These are phyloP conservation scores for Saccharomyces cerevisiae DNA, from an alignment of 805 yeast genomes.

Conservation along the genomic window DNA sequence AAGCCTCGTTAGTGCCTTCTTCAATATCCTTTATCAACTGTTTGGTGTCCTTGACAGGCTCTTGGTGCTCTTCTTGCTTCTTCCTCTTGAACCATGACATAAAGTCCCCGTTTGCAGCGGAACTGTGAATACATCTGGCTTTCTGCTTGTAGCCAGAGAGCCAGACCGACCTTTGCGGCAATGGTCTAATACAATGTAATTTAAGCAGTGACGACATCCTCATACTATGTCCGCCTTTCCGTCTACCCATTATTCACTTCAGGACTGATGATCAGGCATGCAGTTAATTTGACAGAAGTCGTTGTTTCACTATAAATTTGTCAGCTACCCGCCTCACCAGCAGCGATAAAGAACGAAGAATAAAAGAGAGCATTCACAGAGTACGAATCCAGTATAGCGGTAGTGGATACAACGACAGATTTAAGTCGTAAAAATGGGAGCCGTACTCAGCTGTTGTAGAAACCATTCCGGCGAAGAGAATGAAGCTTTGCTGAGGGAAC, in stretches of 20 bases:
- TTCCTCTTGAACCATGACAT: conserved; percentile 35
- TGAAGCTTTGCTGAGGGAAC: conserved; percentile 23
- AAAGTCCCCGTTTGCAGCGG: conserved; percentile 24
- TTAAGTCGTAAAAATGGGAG: conserved; percentile 19
- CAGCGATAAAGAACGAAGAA: not conserved
- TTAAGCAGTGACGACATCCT: not conserved
- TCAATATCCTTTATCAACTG: conserved; percentile 33
- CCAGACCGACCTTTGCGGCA: not conserved
- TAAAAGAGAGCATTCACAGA: not conserved
- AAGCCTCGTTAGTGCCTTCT: conserved; percentile 1
- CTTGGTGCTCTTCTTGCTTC: conserved; percentile 14
- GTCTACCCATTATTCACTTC: not conserved
- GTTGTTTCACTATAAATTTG: not conserved
- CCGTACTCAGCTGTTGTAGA: conserved; percentile 23
- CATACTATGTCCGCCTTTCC: not conserved
- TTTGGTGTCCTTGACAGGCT: conserved; percentile 19
- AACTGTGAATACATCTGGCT: conserved; percentile 21
- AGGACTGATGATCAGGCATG: not conserved
- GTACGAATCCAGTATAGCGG: not conserved
- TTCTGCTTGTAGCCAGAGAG: not conserved
- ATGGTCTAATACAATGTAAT: not conserved
- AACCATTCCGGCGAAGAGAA: conserved; percentile 16
- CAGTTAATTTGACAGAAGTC: not conserved
- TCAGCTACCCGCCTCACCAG: not conserved
- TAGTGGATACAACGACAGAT: not conserved